Evolutionary conservation across 2,329 filamentous ascomycete genomes (phyloP), one percentile per base, ranked within the genome.

Genomic region (Cercospora zeina): DNA sequence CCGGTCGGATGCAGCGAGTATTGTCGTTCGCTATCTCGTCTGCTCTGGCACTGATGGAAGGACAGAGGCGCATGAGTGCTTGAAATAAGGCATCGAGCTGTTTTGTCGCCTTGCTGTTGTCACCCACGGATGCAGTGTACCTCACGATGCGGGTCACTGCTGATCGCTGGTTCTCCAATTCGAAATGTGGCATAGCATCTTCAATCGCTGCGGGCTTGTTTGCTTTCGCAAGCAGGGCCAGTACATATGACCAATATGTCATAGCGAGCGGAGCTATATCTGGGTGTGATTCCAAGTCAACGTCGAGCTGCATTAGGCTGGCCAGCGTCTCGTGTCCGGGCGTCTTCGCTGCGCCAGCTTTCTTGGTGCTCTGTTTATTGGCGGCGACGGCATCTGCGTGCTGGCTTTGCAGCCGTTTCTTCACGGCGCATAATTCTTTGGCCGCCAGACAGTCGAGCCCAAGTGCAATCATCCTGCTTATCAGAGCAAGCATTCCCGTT

Each of bases 41-140:
- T 42, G 87, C 84, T 9, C 84, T 82, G 54, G 79, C 78, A 1
- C 88, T 85, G n/a, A 89, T 79, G 68, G 85, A 88, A 1, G 89
- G 89, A 30, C 87, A 84, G 1, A 92, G 75, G 0, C 85, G 83
- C 1, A 92, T 77, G 0, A 92, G 77, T 2, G 81, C 80, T 67
- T 89, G 87, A 0, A 87, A 86, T 1, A 91, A 71, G 0, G 80
- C 82, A 54, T 91, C 88, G 16, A 93, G 77, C 65, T 91, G 88
- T 2, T 85, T 85, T 9, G 84, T 80, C 16, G 82, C 79, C 71
- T 89, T 91, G 7, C 78, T 76, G 10, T 70, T 70, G 30, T 78
- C 73, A n/a, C 83, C 80, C 14, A 81, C 77, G 2, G 77, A 73
- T 58, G 78, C 76, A 0, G 80, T 79, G 5, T 81, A 78, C 7